Evolutionary conservation across 345 rosid species (phyloP).

Genomic region (Ailanthus altissimus): DNA sequence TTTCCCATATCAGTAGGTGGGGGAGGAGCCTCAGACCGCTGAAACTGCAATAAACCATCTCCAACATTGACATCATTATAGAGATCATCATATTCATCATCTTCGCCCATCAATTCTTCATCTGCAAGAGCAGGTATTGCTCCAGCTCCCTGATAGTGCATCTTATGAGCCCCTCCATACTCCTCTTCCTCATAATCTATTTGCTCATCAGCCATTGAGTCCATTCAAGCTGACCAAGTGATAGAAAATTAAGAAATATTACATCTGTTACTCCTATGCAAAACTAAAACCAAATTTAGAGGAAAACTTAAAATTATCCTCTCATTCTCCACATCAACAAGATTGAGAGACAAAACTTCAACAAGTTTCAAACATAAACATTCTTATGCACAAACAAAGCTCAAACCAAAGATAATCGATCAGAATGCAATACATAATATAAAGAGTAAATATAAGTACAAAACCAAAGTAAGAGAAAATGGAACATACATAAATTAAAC

Average conservation of each 20-base stretch:
- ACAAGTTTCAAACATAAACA: not conserved
- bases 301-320: not conserved
- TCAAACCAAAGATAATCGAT: not conserved
- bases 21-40: conserved; percentile 46
- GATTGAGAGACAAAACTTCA: not conserved
- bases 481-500: not conserved
- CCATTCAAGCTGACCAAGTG: conserved; percentile 42
- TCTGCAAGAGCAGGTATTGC: conserved; percentile 85
- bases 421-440: not conserved
- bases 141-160: conserved; percentile 68
- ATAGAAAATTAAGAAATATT: conserved; percentile 22
- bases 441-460: not conserved
- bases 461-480: not conserved
- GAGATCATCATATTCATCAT: conserved; percentile 86
- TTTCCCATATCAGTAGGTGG: conserved; percentile 36
- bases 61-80: conserved; percentile 90
- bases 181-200: conserved; percentile 51
- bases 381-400: conserved; percentile 22
- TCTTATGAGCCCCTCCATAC: conserved; percentile 60
- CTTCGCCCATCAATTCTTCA: conserved; percentile 75
- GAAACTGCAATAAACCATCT: conserved; percentile 69
- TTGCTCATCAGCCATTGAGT: conserved; percentile 59
- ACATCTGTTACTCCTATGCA: conserved; percentile 12
- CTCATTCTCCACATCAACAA: not conserved
- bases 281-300: conserved; percentile 14